phyloP scores from a whole-genome alignment of 345 rosid species.

The Gossypioides kirkii region DNA sequence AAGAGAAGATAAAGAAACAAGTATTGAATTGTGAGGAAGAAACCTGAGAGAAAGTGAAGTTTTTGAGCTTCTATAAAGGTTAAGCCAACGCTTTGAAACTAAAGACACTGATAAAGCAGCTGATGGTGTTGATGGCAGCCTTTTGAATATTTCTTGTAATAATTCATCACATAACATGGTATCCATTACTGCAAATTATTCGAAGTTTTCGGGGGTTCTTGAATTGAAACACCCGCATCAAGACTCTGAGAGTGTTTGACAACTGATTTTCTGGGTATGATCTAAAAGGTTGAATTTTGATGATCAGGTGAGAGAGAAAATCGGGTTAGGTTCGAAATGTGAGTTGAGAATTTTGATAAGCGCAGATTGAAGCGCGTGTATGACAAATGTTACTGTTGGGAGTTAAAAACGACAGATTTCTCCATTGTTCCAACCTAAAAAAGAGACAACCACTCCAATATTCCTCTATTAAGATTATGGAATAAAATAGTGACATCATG shows the following conservation, averaged over 20 bases:
- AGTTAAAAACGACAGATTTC: neutral
- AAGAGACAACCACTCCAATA: too few relatives aligned
- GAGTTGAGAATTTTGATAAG: neutral
- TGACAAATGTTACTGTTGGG: neutral
- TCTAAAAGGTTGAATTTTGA: neutral
- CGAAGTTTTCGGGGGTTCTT: neutral
- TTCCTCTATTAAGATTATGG: too few relatives aligned
- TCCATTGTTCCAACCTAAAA: neutral
- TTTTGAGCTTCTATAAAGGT: conserved; percentile 60
- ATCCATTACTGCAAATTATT: conserved; percentile 38
- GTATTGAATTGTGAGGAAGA: conserved; percentile 23
- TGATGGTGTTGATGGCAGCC: conserved; percentile 37
- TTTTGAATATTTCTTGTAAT: conserved; percentile 66
- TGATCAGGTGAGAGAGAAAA: neutral
- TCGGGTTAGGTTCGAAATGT: neutral
- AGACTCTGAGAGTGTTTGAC: neutral
- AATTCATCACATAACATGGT: conserved; percentile 63
- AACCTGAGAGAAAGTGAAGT: conserved; percentile 62
- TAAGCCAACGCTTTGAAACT: conserved; percentile 90
- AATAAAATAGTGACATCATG: too few relatives aligned
- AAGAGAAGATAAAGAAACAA: conserved; percentile 45
- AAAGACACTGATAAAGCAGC: conserved; percentile 43
- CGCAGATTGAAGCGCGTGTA: conserved; percentile 8
- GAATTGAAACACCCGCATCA: neutral
- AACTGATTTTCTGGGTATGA: neutral